Base-by-base conservation (phyloP, 2,329 filamentous ascomycete species). In the Alternaria novae-zelandiae region DNA sequence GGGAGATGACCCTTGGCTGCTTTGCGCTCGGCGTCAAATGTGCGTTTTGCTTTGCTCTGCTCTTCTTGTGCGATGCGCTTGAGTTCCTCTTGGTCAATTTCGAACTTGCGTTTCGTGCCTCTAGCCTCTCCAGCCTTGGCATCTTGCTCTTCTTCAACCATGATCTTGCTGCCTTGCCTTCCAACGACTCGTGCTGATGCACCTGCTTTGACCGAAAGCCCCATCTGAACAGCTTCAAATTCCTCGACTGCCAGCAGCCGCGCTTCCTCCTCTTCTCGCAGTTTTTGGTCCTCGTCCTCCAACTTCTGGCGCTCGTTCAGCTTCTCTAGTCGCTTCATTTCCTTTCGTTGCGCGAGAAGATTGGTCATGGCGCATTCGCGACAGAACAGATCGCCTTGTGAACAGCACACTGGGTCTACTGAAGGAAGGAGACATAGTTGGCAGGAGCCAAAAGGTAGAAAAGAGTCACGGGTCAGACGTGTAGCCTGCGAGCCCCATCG, bases 291-390 rank as follows among this genome's bases (percentile, higher is more conserved):
- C 5, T 85, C 84, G 7, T 85, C 83, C 25, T 94, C 91, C 58
- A 86, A 85, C 65, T 86, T 83, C 26, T 88, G 86, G 28, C 86
- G 83, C 68, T 90, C 89, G 20, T 87, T 84, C 21, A 87, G 85
- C 70, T 88, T 91, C 64, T 93, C 92, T 3, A 92, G 77, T 0
- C 96, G 88, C 78, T 94, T 96, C 68, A 97, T 94, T 77, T 98
- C 96, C 82, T 94, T 92, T 71, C 93, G 90, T 80, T 99, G 95
- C 1, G 93, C 87, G 1, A 98, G 85, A n/a, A 99, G 89, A 74
- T 98, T 97, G 70, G 85, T 90, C 57, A 98, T 88, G 9, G 94
- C 94, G 82, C 95, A 99, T 83, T 98, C 96, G 71, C 93, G 90
- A 80, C 95, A 99, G 83, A 98, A 98, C 13, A 99, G 85, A 79